Evolutionary conservation across 164 flowering plant species (phyloP).

Genomic region (Platanus orientalis): DNA sequence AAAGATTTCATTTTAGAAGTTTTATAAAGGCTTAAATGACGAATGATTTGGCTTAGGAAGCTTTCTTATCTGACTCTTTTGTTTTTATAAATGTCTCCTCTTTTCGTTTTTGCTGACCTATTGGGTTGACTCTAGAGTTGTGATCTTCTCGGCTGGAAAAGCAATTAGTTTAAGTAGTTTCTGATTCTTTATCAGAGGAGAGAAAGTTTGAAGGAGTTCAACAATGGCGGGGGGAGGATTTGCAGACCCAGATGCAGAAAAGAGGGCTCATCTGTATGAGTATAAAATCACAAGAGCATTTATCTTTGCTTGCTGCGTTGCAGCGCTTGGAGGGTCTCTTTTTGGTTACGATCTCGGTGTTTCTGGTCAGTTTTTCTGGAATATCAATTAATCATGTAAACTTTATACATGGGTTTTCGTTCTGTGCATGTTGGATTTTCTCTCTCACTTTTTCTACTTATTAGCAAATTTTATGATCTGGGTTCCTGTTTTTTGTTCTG

Average conservation of each 20-base stretch:
- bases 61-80: too few species aligned
- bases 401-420: neutral
- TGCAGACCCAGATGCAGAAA: neutral
- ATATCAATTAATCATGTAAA: neutral
- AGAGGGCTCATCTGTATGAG: neutral
- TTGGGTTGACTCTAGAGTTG: too few species aligned
- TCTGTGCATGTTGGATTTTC: neutral
- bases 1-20: too few species aligned
- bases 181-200: too few species aligned
- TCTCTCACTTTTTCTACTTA: neutral
- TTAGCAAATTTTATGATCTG: neutral
- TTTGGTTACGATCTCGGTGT: conserved; percentile 5
- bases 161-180: too few species aligned
- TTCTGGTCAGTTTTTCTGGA: neutral
- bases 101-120: too few species aligned
- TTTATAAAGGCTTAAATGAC: too few species aligned
- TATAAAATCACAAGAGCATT: neutral
- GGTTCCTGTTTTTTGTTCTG: too few species aligned
- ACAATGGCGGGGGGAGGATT: neutral
- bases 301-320: neutral
- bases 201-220: neutral
- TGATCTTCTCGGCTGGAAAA: too few species aligned
- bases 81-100: too few species aligned
- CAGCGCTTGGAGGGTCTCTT: neutral
- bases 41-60: too few species aligned